Evolutionary conservation across 2,329 filamentous ascomycete species (phyloP).

Genomic region (Talaromyces pinophilus): DNA sequence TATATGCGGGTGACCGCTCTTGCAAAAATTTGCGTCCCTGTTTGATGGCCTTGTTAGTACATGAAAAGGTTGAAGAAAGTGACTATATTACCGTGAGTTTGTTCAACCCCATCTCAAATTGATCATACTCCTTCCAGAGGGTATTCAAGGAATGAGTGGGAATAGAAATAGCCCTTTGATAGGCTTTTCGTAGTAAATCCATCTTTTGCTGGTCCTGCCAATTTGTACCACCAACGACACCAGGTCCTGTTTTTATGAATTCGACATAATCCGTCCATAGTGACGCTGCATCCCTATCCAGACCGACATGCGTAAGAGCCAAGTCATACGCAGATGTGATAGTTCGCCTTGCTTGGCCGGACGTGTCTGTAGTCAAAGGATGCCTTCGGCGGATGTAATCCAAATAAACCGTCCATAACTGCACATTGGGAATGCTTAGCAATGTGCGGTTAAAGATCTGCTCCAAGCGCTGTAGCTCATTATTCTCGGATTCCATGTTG

Average conservation of each 20-base stretch:
- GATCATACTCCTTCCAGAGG: slow-evolving; percentile 96
- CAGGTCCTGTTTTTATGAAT: slow-evolving; percentile 86
- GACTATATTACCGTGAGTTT: slow-evolving; percentile 70
- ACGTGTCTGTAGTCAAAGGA: slow-evolving; percentile 77
- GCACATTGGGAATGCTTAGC: slow-evolving; percentile 75
- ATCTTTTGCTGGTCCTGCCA: slow-evolving; percentile 99
- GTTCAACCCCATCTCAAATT: slow-evolving; percentile 91
- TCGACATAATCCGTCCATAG: slow-evolving; percentile 96
- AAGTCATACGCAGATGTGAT: slow-evolving; percentile 90
- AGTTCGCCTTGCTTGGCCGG: slow-evolving; percentile 72
- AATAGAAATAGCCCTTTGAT: slow-evolving; percentile 83
- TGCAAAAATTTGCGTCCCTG: slow-evolving; percentile 88
- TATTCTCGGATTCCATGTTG: slow-evolving; percentile 83
- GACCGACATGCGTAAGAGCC: slow-evolving; percentile 82
- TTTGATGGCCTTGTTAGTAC: slow-evolving; percentile 15
- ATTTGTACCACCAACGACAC: slow-evolving; percentile 75
- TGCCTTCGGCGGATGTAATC: slow-evolving; percentile 93
- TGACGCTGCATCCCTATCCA: slow-evolving; percentile 83
- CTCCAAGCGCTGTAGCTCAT: slow-evolving; percentile 79
- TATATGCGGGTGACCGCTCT: slow-evolving; percentile 88
- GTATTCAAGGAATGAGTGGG: slow-evolving; percentile 80
- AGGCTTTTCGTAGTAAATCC: slow-evolving; percentile 87
- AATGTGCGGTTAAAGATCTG: slow-evolving; percentile 80
- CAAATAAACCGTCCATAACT: slow-evolving; percentile 89
- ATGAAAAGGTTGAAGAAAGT: not conserved